Evolutionary conservation across 2,329 filamentous ascomycete species (phyloP).

Genomic region (Claviceps monticola): DNA sequence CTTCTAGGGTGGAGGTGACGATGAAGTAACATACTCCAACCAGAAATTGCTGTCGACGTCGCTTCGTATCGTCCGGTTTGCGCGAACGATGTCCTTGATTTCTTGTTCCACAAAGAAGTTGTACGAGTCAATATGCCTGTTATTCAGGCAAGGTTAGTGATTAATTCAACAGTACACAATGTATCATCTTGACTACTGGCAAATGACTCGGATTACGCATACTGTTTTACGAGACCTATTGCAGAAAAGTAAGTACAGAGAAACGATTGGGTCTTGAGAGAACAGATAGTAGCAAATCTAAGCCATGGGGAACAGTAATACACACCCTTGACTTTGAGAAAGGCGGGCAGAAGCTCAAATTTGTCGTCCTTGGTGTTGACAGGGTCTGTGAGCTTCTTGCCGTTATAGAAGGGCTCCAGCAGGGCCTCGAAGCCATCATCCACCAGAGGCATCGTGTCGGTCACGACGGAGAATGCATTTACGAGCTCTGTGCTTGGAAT

Average conservation of each 20-base stretch:
- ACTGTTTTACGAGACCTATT: conserved; percentile 71
- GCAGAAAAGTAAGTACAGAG: background rate
- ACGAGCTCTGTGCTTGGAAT: background rate
- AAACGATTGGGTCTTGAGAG: background rate
- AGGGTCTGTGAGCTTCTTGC: conserved; percentile 51
- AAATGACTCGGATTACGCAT: conserved; percentile 14
- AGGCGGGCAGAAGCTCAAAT: conserved; percentile 94
- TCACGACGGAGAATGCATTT: conserved; percentile 14
- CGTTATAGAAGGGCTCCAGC: conserved; percentile 53
- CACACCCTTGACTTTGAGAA: conserved; percentile 81
- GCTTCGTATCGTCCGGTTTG: conserved; percentile 77
- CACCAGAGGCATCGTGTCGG: conserved; percentile 33
- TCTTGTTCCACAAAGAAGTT: conserved; percentile 97
- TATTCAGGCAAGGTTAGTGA: conserved; percentile 7
- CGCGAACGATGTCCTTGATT: conserved; percentile 89
- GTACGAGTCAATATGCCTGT: conserved; percentile 84
- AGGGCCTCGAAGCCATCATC: conserved; percentile 55
- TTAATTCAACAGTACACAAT: background rate
- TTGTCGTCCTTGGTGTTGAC: conserved; percentile 66
- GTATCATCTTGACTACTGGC: background rate
- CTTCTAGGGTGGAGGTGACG: background rate
- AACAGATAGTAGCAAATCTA: background rate
- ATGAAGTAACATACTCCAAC: conserved; percentile 46
- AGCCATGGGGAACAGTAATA: conserved; percentile 10
- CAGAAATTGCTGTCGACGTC: conserved; percentile 89